A percentile compares a stretch with the other conserved stretches of the same genome.
Conservation (phyloP, 805 yeast genomes). For the Sugiyamaella smithiae region DNA sequence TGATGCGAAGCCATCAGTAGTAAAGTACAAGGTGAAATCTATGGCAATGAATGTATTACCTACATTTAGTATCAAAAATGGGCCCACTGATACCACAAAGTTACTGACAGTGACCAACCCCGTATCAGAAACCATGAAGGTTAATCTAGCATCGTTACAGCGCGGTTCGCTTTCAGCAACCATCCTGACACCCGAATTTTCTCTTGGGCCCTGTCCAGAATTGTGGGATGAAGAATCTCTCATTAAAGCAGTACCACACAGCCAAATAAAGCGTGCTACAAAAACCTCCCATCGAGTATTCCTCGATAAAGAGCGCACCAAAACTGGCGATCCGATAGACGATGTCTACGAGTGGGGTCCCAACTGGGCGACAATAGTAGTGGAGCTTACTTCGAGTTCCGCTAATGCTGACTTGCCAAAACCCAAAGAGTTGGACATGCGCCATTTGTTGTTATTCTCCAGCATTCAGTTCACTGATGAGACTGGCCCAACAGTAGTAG, state of each 20-base stretch:
- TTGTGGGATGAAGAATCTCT: conserved; percentile 27
- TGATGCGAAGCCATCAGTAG: conserved; percentile 25
- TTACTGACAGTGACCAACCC: conserved; percentile 27
- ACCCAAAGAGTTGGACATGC: too few species aligned
- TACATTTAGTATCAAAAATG: neutral
- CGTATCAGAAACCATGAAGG: conserved; percentile 12
- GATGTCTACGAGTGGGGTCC: conserved; percentile 25
- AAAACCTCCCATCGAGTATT: conserved; percentile 27
- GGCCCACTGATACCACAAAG: neutral
- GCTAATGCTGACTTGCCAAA: too few species aligned
- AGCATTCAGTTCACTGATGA: too few species aligned
- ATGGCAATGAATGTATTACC: conserved; percentile 32
- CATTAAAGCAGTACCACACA: conserved; percentile 26
- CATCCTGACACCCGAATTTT: conserved; percentile 20
- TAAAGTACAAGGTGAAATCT: conserved; percentile 21
- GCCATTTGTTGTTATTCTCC: too few species aligned
- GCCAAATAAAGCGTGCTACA: conserved; percentile 27
- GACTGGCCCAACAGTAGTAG: conserved; percentile 5
- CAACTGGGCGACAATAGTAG: conserved; percentile 29
- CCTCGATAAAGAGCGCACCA: conserved; percentile 25
- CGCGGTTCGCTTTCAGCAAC: conserved; percentile 14
- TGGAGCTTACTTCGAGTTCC: conserved; percentile 21
- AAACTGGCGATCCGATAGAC: conserved; percentile 12
- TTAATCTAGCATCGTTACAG: conserved; percentile 20
- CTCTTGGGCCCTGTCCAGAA: conserved; percentile 26